Evolutionary conservation across 176 grass and related monocot species (phyloP).

Genomic region (Lolium perenne): DNA sequence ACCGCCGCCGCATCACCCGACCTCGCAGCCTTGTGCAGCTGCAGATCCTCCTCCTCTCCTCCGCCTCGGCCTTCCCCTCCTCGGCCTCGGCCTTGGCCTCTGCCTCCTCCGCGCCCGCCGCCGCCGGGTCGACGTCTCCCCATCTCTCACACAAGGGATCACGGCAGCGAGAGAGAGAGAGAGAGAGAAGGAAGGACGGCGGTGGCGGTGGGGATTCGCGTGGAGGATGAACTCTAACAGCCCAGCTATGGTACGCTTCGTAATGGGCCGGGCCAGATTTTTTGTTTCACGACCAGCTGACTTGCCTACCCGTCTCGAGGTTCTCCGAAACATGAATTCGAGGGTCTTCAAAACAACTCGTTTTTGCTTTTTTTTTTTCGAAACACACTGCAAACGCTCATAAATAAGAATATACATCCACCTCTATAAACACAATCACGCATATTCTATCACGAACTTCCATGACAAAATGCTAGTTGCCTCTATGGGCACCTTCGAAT

Average conservation of each 20-base stretch:
- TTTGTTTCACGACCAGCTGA: background rate
- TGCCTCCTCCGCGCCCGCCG: slow-evolving; percentile 22
- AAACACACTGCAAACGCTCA: no score
- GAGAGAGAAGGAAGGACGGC: background rate
- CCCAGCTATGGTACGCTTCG: background rate
- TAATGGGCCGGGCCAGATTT: background rate
- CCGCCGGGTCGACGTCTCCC: slow-evolving; percentile 44
- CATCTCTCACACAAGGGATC: slow-evolving; percentile 29
- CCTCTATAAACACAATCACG: no score
- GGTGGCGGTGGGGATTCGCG: background rate
- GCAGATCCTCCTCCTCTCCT: slow-evolving; percentile 38
- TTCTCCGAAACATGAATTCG: no score
- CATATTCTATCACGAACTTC: no score
- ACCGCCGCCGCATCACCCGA: slow-evolving; percentile 44
- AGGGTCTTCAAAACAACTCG: no score
- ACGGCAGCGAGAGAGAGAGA: background rate
- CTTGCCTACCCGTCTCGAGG: no score
- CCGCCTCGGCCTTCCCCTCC: slow-evolving; percentile 37
- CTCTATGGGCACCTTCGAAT: no score
- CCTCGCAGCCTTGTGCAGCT: slow-evolving; percentile 52
- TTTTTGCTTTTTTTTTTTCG: no score
- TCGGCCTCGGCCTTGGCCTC: slow-evolving; percentile 20
- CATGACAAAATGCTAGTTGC: no score
- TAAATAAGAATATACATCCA: no score
- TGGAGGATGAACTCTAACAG: background rate